Conservation (phyloP, 1,284 basidiomycete species). For the Cystobasidium sp. region DNA sequence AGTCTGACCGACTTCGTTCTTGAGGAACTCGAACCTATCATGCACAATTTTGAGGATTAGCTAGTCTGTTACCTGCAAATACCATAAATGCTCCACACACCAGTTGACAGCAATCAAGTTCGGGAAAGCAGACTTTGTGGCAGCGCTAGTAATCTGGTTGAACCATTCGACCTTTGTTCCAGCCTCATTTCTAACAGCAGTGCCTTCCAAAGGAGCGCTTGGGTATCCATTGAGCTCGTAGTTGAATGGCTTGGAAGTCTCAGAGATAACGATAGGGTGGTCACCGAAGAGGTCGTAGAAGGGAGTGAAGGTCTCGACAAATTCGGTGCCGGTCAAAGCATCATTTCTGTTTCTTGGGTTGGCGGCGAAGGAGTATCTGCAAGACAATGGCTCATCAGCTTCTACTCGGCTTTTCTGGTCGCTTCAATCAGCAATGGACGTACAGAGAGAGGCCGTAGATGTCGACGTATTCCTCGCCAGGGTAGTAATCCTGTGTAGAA, state of each 20-base stretch:
- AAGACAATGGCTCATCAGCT: background rate
- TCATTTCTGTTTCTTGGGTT: constrained; percentile 7
- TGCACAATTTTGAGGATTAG: background rate
- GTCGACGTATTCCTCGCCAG: constrained; percentile 16
- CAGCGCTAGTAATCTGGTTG: constrained; percentile 12
- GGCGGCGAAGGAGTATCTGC: constrained; percentile 19
- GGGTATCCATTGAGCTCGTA: constrained; percentile 14
- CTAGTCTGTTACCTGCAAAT: background rate
- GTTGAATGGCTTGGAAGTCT: constrained; percentile 25
- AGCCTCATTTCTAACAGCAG: background rate
- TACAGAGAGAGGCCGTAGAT: constrained; percentile 15
- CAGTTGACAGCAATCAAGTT: constrained; percentile 23
- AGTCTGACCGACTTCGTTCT: constrained; percentile 18
- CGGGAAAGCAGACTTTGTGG: constrained; percentile 8
- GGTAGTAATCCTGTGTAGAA: background rate
- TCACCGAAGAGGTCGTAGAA: constrained; percentile 20
- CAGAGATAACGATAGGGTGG: constrained; percentile 13
- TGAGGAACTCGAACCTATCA: constrained; percentile 18
- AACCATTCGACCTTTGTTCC: constrained; percentile 19
- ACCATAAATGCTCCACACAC: background rate
- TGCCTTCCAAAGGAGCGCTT: background rate
- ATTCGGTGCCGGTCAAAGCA: constrained; percentile 17
- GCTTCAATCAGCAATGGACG: background rate
- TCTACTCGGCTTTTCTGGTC: background rate
- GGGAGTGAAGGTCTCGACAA: constrained; percentile 12